Conservation (phyloP, 164 flowering plant genomes). For the Kalanchoe fedtschenkoi region DNA sequence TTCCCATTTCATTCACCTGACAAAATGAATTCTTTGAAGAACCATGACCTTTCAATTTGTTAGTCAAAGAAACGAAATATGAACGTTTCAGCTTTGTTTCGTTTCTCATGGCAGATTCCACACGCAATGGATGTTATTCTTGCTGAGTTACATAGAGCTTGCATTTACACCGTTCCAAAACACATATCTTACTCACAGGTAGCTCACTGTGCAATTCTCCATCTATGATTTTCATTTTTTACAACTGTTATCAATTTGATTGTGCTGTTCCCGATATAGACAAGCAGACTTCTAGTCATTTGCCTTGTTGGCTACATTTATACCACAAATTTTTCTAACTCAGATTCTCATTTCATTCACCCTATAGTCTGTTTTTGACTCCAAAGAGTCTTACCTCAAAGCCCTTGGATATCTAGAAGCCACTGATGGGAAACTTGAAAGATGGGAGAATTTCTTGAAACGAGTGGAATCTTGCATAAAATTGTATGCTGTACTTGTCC, state of each 20-base stretch:
- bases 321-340: background rate
- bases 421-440: slow-evolving; percentile 64
- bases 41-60: background rate
- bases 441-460: slow-evolving; percentile 31
- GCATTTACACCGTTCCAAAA: slow-evolving; percentile 90
- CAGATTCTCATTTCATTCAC: slow-evolving; percentile 4
- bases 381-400: slow-evolving; percentile 52
- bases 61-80: background rate
- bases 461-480: slow-evolving; percentile 53
- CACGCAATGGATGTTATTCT: slow-evolving; percentile 69
- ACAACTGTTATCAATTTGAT: background rate
- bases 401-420: slow-evolving; percentile 50
- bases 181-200: slow-evolving; percentile 65
- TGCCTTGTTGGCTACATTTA: background rate
- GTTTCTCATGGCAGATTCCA: slow-evolving; percentile 43
- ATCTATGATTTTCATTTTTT: background rate
- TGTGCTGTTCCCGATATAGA: background rate
- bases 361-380: slow-evolving; percentile 44
- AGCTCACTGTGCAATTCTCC: background rate
- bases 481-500: slow-evolving; percentile 76
- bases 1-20: background rate
- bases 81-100: background rate
- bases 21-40: background rate
- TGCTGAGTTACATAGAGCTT: slow-evolving; percentile 75
- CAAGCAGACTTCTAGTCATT: background rate